A percentile compares a stretch with the other conserved stretches of the same genome.
These are phyloP conservation scores for Candida ortonii DNA, from an alignment of 805 yeast species.

Conservation along the genomic window DNA sequence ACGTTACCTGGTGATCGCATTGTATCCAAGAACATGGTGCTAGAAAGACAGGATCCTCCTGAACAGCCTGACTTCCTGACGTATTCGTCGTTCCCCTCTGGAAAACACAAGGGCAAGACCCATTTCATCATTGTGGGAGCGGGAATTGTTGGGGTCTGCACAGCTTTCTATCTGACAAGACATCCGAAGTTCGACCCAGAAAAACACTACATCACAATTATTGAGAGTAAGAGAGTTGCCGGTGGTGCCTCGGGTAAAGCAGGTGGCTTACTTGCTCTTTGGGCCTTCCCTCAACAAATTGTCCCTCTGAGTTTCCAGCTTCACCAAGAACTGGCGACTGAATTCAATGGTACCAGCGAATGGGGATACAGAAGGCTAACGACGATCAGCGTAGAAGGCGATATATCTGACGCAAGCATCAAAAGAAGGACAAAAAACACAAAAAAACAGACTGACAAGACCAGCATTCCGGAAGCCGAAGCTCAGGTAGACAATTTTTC, in stretches of 20 bases:
- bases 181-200: constrained; percentile 77
- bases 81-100: constrained; percentile 42
- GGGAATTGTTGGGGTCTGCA: constrained; percentile 94
- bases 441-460: constrained; percentile 2
- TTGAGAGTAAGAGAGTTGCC: constrained; percentile 90
- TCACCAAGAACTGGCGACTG: constrained; percentile 77
- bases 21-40: constrained; percentile 16
- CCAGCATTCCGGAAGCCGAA: constrained; percentile 7
- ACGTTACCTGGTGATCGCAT: no score
- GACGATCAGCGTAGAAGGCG: constrained; percentile 86
- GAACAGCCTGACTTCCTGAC: constrained; percentile 29
- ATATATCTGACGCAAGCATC: constrained; percentile 38
- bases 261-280: constrained; percentile 88
- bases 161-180: constrained; percentile 81
- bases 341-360: constrained; percentile 75
- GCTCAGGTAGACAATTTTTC: constrained; percentile 6
- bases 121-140: constrained; percentile 89
- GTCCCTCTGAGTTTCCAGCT: constrained; percentile 84
- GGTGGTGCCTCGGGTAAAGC: constrained; percentile 98
- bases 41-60: constrained; percentile 21
- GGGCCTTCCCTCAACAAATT: constrained; percentile 96
- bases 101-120: constrained; percentile 55
- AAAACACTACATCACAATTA: constrained; percentile 74
- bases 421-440: constrained; percentile 3
- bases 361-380: constrained; percentile 94